These are phyloP conservation scores for Dioscorea zingiberensis DNA, from an alignment of 106 monocot genomes.

Conservation along the genomic window DNA sequence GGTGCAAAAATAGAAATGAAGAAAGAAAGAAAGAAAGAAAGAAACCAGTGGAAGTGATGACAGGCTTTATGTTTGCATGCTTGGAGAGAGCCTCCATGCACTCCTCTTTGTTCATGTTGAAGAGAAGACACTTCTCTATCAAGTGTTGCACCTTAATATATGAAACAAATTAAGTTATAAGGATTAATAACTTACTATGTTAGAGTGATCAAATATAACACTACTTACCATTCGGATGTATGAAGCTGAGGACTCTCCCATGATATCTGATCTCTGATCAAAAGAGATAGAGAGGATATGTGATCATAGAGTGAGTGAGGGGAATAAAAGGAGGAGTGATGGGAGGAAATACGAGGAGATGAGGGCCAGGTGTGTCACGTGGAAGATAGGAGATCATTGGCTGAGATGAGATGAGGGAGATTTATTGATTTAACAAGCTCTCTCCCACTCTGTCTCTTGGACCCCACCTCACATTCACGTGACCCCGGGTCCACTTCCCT, in stretches of 20 bases:
- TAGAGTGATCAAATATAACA: not conserved
- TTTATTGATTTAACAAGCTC: too few relatives aligned
- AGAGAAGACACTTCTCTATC: slow-evolving; percentile 77
- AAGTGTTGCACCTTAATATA: slow-evolving; percentile 72
- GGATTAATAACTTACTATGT: too few relatives aligned
- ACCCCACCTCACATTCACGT: too few relatives aligned
- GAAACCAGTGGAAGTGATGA: slow-evolving; percentile 75
- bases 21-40: too few relatives aligned
- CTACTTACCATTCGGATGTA: slow-evolving; percentile 47
- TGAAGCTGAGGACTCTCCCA: slow-evolving; percentile 57
- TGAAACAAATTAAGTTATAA: too few relatives aligned
- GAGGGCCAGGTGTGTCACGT: slow-evolving; percentile 31
- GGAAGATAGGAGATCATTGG: slow-evolving; percentile 40
- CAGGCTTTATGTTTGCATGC: slow-evolving; percentile 73
- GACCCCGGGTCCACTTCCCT: too few relatives aligned
- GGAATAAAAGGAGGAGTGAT: not conserved
- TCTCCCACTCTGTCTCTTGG: too few relatives aligned
- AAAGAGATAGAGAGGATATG: not conserved
- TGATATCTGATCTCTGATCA: slow-evolving; percentile 12
- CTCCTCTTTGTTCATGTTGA: slow-evolving; percentile 82
- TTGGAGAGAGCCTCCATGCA: slow-evolving; percentile 72
- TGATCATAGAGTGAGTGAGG: not conserved
- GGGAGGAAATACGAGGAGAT: slow-evolving; percentile 1
- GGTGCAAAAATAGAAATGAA: too few relatives aligned
- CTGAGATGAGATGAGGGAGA: slow-evolving; percentile 9